Conservation (phyloP, 2,329 filamentous ascomycete genomes). For the Ophiostoma ips region DNA sequence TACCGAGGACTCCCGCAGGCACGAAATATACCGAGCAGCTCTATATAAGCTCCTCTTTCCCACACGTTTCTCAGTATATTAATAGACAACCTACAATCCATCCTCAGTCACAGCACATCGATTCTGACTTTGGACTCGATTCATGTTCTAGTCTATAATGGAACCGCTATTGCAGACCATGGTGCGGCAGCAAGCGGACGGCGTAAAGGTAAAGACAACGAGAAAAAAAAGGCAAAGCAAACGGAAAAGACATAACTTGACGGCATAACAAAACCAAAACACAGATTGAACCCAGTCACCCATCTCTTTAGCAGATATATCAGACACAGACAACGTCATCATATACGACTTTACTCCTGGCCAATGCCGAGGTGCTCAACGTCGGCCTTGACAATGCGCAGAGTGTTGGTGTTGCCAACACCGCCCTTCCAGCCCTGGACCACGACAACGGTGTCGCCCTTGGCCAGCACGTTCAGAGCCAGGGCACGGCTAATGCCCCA, state of each 20-base stretch:
- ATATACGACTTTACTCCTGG: conserved; percentile 19
- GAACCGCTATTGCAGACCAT: no score
- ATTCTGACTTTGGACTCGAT: no score
- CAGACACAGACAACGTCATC: neutral
- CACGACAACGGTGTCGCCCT: conserved; percentile 64
- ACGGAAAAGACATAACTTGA: neutral
- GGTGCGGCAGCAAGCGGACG: neutral
- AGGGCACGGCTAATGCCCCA: conserved; percentile 87
- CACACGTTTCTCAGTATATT: neutral
- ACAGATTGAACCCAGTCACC: neutral
- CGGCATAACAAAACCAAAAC: neutral
- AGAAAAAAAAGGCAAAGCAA: neutral
- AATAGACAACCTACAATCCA: no score
- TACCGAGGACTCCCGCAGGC: neutral
- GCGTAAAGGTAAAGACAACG: neutral
- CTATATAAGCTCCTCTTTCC: neutral
- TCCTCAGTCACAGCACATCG: no score
- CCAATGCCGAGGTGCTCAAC: conserved; percentile 44
- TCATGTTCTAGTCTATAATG: no score
- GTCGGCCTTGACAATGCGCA: conserved; percentile 49
- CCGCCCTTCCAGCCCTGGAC: conserved; percentile 87
- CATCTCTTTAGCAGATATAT: neutral
- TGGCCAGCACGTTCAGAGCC: conserved; percentile 60
- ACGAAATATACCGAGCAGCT: neutral
- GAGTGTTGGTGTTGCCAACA: conserved; percentile 82